Conservation (phyloP, 2,329 filamentous ascomycete genomes). For the Nigrospora osmanthi region DNA sequence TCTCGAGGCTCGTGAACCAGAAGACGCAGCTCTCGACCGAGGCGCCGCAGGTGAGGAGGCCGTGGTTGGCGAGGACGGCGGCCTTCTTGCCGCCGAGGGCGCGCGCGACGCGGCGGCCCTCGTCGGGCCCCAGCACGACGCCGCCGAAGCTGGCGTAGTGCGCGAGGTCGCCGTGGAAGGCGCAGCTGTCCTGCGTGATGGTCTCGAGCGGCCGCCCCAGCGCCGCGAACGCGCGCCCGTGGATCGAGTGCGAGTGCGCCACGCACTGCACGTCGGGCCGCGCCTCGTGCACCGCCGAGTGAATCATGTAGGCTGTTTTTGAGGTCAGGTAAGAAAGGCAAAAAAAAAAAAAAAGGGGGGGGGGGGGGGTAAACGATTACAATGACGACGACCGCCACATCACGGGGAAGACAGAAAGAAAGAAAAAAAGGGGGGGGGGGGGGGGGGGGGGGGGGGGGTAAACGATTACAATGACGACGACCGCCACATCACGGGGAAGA, state of each 20-base stretch:
- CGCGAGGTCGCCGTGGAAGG: constrained; percentile 35
- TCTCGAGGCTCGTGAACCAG: constrained; percentile 46
- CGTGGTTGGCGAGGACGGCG: constrained; percentile 46
- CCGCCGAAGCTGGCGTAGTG: constrained; percentile 41
- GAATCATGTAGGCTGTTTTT: constrained; percentile 34
- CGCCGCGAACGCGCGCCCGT: constrained; percentile 50
- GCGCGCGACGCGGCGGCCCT: constrained; percentile 39
- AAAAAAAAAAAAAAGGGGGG: no score
- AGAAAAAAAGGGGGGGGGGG: no score
- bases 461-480: no score
- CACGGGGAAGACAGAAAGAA: no score
- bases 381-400: no score
- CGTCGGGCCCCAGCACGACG: constrained; percentile 42
- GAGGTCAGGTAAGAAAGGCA: neutral
- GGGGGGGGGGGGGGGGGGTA: no score
- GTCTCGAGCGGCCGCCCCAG: constrained; percentile 57
- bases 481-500: no score
- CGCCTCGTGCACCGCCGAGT: constrained; percentile 43
- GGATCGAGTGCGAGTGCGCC: constrained; percentile 45
- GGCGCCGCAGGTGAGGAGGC: constrained; percentile 40
- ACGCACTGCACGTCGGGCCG: constrained; percentile 46
- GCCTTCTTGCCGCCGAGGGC: constrained; percentile 43
- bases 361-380: no score
- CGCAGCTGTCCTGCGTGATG: constrained; percentile 42
- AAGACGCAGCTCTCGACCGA: constrained; percentile 43